Evolutionary conservation across 768 basidiomycete genomes (phyloP), one percentile per base, ranked within the genome.

Genomic region (Porpolomopsis calyptriformis): DNA sequence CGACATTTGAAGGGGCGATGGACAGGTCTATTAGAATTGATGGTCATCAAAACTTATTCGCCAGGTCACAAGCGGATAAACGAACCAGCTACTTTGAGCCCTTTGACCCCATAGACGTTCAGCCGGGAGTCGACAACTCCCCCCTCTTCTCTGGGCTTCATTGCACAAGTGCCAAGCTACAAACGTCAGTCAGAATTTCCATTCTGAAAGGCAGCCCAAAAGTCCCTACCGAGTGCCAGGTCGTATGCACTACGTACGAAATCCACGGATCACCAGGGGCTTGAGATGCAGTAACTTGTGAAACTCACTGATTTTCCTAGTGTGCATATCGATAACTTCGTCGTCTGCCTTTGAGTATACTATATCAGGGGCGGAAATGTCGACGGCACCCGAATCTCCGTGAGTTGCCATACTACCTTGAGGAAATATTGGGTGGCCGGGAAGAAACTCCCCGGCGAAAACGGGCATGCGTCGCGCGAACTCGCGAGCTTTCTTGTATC

Each of bases 151-250:
- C 71, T 68, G 2, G 77, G 69, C 55, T 81, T 80, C 80, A 83
- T 82, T 1, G 78, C 72, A 48, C 79, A 82, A 0, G 80, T 82
- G 31, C 80, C 80, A 11, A 78, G 64, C 78, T 80, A 35, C 37
- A 11, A 3, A 8, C 6, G 3, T 22, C 24, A 12, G 29, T 16
- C 37, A 20, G 16, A 3, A 23, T 26, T n/a, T 7, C 16, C n/a
- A 38, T 40, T 29, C 27, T 23, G 22, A 51, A 12, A 33, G 25
- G 12, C 19, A 27, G 19, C 19, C 18, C 41, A 14, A n/a, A 42
- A 8, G 19, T 3, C 39, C 61, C 40, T 48, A 73, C 72, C 25
- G 70, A 71, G 50, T 74, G 74, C 67, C 69, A 73, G 0, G 68
- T 60, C 1, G 71, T 69, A 42, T 53, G 53, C n/a, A 68, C 70